Base-by-base conservation (phyloP, 805 yeast genomes). In the Candida verbasci region DNA sequence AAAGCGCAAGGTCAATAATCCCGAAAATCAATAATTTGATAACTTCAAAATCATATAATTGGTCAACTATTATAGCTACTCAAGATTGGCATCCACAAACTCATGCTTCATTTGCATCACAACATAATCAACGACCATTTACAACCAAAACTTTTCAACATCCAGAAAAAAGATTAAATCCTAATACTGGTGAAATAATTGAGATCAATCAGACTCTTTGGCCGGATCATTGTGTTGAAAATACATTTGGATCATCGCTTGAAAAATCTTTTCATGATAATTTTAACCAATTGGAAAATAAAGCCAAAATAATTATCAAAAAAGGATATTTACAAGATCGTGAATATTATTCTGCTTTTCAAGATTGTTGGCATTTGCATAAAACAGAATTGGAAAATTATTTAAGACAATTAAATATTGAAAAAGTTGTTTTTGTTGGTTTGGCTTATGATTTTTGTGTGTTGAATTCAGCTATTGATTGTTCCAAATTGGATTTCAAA, bases 191-290 rank as follows among this genome's bases (percentile, higher is more conserved):
- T 0, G 58, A 59, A 15, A 46, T 54, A 3, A 38, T 54, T 10
- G 51, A 53, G 10, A 42, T 60, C 24, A 48, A 42, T 3, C 79
- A 78, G 44, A 68, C 71, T 0, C 67, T 87, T 3, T 89, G 97
- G 97, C 97, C 97, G 0, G 89, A 76, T 38, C 97, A 89, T 54
- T 89, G 97, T 56, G 75, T 89, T 11, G 89, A 86, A 50, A 68
- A 70, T 35, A 68, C 88, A 0, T 33, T 45, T 4, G 97, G 97
- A 0, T 72, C 89, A 0, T 67, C 71, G 24, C 66, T 84, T 23
- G 84, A 86, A 4, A 45, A 56, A 0, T 74, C 64, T 42, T 65
- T 87, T 36, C 46, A 58, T 34, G 52, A 55, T 9, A 49, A 46
- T 1, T 58, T 76, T 37, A 50, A 43, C 40, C 47, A 48, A 23